phyloP scores from a whole-genome alignment of 2,329 filamentous ascomycete species.

The Fusarium odoratissimum region DNA sequence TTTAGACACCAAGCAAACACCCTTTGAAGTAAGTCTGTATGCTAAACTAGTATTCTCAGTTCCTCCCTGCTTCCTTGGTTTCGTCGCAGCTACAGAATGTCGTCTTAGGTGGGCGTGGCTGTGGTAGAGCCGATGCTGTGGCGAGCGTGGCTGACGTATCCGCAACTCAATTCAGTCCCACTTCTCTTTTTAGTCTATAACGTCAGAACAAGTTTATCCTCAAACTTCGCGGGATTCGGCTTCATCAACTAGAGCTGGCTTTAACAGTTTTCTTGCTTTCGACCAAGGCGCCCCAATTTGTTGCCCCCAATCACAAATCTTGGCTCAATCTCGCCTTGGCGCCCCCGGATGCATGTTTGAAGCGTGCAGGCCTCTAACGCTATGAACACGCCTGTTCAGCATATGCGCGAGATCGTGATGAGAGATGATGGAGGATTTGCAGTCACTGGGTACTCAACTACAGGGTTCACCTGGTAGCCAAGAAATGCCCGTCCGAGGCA shows the following conservation, averaged over 20 bases:
- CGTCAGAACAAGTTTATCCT: conserved; percentile 24
- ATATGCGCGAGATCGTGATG: conserved; percentile 28
- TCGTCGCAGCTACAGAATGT: background rate
- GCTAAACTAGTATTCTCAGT: background rate
- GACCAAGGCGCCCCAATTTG: conserved; percentile 1
- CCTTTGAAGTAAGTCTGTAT: background rate
- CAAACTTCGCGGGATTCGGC: conserved; percentile 20
- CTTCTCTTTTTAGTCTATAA: background rate
- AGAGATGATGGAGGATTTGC: conserved; percentile 24
- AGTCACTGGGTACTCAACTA: background rate
- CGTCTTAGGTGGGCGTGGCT: conserved; percentile 3
- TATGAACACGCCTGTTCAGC: conserved; percentile 20
- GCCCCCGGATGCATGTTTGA: conserved; percentile 2
- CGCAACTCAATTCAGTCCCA: background rate
- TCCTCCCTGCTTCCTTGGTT: background rate
- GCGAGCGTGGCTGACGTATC: conserved; percentile 15
- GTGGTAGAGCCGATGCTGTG: conserved; percentile 3
- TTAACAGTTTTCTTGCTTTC: background rate
- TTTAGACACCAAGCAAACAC: background rate
- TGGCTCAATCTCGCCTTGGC: background rate
- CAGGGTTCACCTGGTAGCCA: conserved; percentile 8
- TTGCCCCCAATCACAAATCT: background rate
- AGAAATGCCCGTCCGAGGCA: background rate
- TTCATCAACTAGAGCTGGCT: conserved; percentile 7
- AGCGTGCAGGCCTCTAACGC: background rate